Percentiles rank a stretch among this genome's conserved stretches.
These are phyloP conservation scores for Aureobasidium sp. DNA, from an alignment of 2,329 filamentous ascomycete species.

Conservation along the genomic window DNA sequence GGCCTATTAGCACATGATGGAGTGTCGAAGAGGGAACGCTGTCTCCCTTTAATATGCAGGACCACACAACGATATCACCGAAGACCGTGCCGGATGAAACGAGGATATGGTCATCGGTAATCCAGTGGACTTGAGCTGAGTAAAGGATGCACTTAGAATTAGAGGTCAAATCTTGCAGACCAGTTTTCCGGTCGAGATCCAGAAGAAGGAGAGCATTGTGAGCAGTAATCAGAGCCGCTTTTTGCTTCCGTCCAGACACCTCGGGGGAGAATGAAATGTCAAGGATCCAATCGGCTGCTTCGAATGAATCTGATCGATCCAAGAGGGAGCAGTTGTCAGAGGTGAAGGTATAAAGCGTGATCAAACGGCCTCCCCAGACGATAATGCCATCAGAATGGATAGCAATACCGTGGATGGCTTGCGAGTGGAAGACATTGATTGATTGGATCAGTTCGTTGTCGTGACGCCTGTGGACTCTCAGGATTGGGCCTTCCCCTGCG, in stretches of 20 bases:
- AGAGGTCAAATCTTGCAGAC: constrained; percentile 34
- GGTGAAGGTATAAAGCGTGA: constrained; percentile 23
- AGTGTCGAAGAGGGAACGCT: constrained; percentile 28
- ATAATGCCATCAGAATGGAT: constrained; percentile 40
- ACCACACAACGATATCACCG: constrained; percentile 89
- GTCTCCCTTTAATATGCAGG: constrained; percentile 38
- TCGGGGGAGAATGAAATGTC: constrained; percentile 43
- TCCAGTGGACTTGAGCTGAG: constrained; percentile 64
- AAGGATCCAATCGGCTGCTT: constrained; percentile 62
- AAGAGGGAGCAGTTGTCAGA: background rate
- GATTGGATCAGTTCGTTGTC: constrained; percentile 20
- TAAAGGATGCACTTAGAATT: constrained; percentile 78
- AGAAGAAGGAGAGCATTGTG: constrained; percentile 66
- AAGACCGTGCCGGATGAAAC: constrained; percentile 88
- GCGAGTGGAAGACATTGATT: constrained; percentile 52
- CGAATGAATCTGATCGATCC: background rate
- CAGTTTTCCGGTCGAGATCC: constrained; percentile 17
- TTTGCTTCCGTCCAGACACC: constrained; percentile 22
- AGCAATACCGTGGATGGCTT: constrained; percentile 66
- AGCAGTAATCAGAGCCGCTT: constrained; percentile 60
- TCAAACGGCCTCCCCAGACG: constrained; percentile 60
- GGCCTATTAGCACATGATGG: constrained; percentile 53
- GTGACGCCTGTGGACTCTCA: constrained; percentile 29
- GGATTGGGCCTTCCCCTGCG: constrained; percentile 33
- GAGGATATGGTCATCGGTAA: constrained; percentile 51